These are phyloP conservation scores for Cercospora sesami DNA, from an alignment of 2,329 filamentous ascomycete species.

Conservation along the genomic window DNA sequence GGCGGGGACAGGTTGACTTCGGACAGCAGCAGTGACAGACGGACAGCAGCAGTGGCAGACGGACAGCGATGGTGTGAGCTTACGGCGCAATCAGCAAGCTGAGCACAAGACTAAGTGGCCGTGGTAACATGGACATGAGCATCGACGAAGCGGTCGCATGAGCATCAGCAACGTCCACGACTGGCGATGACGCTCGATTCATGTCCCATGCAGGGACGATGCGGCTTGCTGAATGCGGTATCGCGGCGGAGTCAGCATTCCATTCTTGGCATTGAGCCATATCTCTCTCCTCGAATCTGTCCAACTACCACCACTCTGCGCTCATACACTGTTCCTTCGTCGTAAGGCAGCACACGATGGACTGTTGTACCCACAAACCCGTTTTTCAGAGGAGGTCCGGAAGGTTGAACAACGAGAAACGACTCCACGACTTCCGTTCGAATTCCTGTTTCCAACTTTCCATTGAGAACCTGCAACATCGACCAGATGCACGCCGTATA, in stretches of 20 bases:
- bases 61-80: not conserved
- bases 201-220: not conserved
- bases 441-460: too few species aligned
- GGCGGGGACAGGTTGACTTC: not conserved
- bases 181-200: not conserved
- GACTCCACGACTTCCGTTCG: too few species aligned
- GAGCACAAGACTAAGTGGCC: not conserved
- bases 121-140: not conserved
- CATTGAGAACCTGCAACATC: too few species aligned
- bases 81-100: not conserved
- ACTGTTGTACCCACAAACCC: too few species aligned
- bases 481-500: not conserved
- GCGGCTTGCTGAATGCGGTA: slow-evolving; percentile 5
- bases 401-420: too few species aligned
- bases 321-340: too few species aligned
- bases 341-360: too few species aligned
- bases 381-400: too few species aligned
- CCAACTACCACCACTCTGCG: too few species aligned
- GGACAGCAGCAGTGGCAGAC: not conserved
- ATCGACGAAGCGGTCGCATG: not conserved
- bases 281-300: too few species aligned
- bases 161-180: not conserved
- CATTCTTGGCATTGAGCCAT: not conserved
- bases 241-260: not conserved
- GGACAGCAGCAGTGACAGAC: not conserved